Base-by-base conservation (phyloP, 352 stramenopile species). In the Globisporangium carolinianum region DNA sequence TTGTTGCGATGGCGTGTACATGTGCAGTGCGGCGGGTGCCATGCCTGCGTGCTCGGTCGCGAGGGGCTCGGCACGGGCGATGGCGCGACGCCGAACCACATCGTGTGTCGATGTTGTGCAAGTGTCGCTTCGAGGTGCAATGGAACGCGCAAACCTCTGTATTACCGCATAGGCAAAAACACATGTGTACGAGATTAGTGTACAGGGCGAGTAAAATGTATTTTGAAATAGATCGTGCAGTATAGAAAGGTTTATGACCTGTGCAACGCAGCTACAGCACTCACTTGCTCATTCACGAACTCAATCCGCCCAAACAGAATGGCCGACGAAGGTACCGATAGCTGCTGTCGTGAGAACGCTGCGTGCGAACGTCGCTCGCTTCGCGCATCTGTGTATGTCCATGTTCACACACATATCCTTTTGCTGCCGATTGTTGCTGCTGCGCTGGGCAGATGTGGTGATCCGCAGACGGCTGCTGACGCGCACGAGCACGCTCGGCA, bases 391-490 rank as follows among this genome's bases (percentile, higher is more conserved):
- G 18, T 17, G 14, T 17, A 24, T 10, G 10, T 7, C 2, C 36
- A 7, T 57, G 48, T 18, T 42, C 48, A 42, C 49, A 47, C 9
- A 17, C 36, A 38, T 3, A 39, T 48, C 5, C 9, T 18, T 12
- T 36, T 43, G n/a, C 11, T 41, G n/a, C 46, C 49, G 17, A 32
- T 32, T 14, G n/a, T 57, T 46, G 10, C 7, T 42, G 7, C 7
- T 49, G 45, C 15, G 8, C 0, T 17, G 12, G n/a, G 39, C 47
- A 88, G 81, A 89, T 53, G 52, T 75, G 45, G 68, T 91, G 60
- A 91, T 91, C 55, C 76, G 79, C 8, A 74, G 81, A 12, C 76
- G 85, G 1, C 69, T 95, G 57, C 66, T 95, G 24, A 95, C 85
- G 46, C 83, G 79, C 55, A 84, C 85, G 48, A 95, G 79, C 38